Conservation (phyloP, 169 alveolate species). For the Theileria equi region DNA sequence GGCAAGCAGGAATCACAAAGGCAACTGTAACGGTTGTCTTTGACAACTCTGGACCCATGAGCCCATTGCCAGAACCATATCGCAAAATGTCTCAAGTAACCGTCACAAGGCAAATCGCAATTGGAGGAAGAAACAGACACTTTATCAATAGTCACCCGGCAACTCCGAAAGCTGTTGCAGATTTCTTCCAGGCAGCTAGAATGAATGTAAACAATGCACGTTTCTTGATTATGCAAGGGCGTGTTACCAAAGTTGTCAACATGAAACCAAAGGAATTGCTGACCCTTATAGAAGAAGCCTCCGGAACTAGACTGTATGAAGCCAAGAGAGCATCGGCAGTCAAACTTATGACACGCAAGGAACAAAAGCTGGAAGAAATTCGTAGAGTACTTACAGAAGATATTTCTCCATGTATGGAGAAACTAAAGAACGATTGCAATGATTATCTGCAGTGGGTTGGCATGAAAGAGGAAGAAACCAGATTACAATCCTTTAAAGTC, state of each 20-base stretch:
- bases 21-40: conserved; percentile 96
- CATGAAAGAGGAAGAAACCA: conserved; percentile 66
- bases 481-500: conserved; percentile 61
- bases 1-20: conserved; percentile 97
- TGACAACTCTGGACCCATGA: conserved; percentile 84
- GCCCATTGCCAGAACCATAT: conserved; percentile 82
- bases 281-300: conserved; percentile 96
- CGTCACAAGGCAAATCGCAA: conserved; percentile 89
- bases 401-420: conserved; percentile 86
- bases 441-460: conserved; percentile 69
- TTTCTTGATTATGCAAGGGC: conserved; percentile 95
- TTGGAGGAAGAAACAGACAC: conserved; percentile 93
- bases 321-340: conserved; percentile 89
- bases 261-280: conserved; percentile 96
- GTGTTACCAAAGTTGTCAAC: conserved; percentile 95
- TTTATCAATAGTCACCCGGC: conserved; percentile 92
- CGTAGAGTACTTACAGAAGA: conserved; percentile 85
- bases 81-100: conserved; percentile 83
- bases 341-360: conserved; percentile 87
- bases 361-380: conserved; percentile 88
- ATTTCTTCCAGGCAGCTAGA: conserved; percentile 90
- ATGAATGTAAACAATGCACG: conserved; percentile 98
- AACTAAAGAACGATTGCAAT: conserved; percentile 82
- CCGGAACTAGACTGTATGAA: conserved; percentile 96
- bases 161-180: conserved; percentile 89